Evolutionary conservation across 192 early-diverging fungal species (phyloP).

Genomic region (Tieghemiomyces parasiticus): DNA sequence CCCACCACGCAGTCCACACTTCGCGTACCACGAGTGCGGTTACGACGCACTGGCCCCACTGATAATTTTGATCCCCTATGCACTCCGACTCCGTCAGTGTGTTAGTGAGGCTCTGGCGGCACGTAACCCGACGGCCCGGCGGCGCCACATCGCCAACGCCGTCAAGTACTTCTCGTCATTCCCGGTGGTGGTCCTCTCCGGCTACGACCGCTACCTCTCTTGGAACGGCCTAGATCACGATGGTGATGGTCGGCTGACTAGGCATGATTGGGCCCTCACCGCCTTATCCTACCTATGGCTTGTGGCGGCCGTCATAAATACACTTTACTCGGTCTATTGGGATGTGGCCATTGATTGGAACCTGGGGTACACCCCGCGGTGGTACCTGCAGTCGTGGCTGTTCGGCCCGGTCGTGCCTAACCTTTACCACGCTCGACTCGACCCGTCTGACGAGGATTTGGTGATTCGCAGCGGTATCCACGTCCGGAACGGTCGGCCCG

Average conservation of each 20-base stretch:
- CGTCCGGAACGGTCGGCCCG: too few species aligned
- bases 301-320: conserved; percentile 63
- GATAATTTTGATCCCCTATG: conserved; percentile 23
- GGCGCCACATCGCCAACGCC: conserved; percentile 79
- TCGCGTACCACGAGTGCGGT: conserved; percentile 11
- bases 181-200: conserved; percentile 28
- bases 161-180: conserved; percentile 74
- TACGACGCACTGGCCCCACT: conserved; percentile 15
- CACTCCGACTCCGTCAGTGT: conserved; percentile 32
- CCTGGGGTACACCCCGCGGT: conserved; percentile 28
- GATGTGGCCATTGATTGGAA: conserved; percentile 89
- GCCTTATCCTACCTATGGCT: conserved; percentile 32
- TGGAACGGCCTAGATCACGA: conserved; percentile 12
- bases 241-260: conserved; percentile 6
- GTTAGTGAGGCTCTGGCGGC: conserved; percentile 21
- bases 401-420: background rate
- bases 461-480: too few species aligned
- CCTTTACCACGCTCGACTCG: background rate
- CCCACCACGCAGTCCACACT: background rate
- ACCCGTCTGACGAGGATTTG: too few species aligned
- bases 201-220: background rate
- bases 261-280: background rate
- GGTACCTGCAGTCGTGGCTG: conserved; percentile 16
- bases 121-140: conserved; percentile 19
- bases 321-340: conserved; percentile 92